Evolutionary conservation across 2,329 filamentous ascomycete genomes (phyloP), one percentile per base, ranked within the genome.

Genomic region (Verticillium longisporum): DNA sequence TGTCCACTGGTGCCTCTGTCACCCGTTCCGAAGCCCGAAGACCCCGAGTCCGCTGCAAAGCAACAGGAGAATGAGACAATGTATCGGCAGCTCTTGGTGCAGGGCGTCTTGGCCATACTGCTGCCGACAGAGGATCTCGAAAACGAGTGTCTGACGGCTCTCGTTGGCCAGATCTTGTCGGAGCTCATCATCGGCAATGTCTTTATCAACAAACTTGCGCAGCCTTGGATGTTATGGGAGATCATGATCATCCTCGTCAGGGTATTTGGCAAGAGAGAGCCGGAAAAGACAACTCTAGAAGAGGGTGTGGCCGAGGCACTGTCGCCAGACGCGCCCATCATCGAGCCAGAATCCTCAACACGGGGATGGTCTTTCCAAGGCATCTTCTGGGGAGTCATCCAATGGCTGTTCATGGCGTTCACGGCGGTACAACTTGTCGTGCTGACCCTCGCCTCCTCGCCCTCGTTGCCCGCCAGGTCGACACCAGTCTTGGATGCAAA

Each of bases 91-190:
- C 79, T 98, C 61, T 81, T 98, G n/a, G 88, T 93, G 15, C 88
- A 93, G 70, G 91, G 89, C 34, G 82, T 92, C 41, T 79, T 99
- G 64, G 88, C 91, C 31, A 81, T 97, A 59, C 83, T 99, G 15
- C 82, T 99, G 21, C 95, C 95, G 10, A 95, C 92, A 15, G 94
- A 98, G 70, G 94, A 98, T 72, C 80, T 98, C 45, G 87, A 94
- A 69, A 98, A 97, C 72, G 86, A 86, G 60, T 96, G 91, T 72
- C 80, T 98, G 68, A 89, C 90, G 61, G 84, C 91, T 38, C 80
- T 99, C 64, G 89, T 97, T 64, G 87, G 88, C 60, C 92, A 97
- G 75, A 90, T 98, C 66, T 82, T 98, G 64, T 91, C 92, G 6
- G 92, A 97, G 74, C 87, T 96, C 72, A 91, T 98, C 64, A 81